phyloP scores from a whole-genome alignment of 345 rosid genomes.

The Brassica cretica region DNA sequence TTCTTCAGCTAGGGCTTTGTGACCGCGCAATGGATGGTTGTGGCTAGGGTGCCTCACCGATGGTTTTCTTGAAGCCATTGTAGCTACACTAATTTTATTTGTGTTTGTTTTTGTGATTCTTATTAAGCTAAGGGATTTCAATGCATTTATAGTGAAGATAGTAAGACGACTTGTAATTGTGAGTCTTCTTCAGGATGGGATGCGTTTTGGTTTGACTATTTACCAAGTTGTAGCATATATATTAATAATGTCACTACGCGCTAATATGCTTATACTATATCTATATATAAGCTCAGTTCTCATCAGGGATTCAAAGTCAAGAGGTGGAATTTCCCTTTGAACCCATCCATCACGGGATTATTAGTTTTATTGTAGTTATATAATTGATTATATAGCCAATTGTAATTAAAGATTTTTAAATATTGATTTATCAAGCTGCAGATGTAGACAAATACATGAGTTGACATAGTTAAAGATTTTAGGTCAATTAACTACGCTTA shows the following conservation, averaged over 20 bases:
- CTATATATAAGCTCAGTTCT: neutral
- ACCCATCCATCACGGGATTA: conserved; percentile 2
- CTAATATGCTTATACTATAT: neutral
- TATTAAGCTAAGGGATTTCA: neutral
- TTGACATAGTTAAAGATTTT: conserved; percentile 20
- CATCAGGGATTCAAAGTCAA: neutral
- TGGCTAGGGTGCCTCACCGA: conserved; percentile 39
- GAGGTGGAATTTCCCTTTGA: neutral
- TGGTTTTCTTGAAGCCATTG: conserved; percentile 36
- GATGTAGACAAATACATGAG: neutral
- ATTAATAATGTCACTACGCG: neutral
- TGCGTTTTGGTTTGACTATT: conserved; percentile 30
- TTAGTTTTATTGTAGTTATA: neutral
- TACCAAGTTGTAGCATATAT: conserved; percentile 24
- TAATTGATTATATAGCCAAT: neutral
- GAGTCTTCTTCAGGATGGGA: conserved; percentile 16
- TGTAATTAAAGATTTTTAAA: neutral
- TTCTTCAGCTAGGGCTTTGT: conserved; percentile 36
- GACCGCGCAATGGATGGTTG: conserved; percentile 34
- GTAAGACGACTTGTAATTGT: conserved; percentile 1
- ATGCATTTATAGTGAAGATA: conserved; percentile 18
- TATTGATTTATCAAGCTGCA: neutral
- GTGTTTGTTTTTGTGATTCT: neutral
- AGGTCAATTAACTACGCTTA: conserved; percentile 10
- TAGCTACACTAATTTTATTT: neutral